These are phyloP conservation scores for Acanthamoeba sp. DNA, from an alignment of 208 protist genomes.

Conservation along the genomic window DNA sequence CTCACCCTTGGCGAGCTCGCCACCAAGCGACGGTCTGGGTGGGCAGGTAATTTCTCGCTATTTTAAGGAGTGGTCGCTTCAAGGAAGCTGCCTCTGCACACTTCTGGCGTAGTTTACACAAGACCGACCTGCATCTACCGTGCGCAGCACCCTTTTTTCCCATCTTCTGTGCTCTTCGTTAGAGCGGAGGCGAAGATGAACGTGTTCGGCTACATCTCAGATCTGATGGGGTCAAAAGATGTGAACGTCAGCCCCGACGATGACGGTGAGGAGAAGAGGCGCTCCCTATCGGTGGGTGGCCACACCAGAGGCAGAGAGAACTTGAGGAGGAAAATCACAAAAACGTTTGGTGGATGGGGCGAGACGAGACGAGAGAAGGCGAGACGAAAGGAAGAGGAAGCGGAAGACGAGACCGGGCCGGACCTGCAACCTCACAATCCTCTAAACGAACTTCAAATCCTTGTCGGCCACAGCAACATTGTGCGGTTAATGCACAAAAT, in stretches of 20 bases:
- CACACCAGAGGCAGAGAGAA: neutral
- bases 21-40: too few species aligned
- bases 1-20: too few species aligned
- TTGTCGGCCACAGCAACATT: conserved; percentile 70
- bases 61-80: too few species aligned
- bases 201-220: conserved; percentile 9
- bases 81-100: too few species aligned
- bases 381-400: neutral
- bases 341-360: neutral
- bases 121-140: too few species aligned
- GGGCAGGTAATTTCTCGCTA: too few species aligned
- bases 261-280: neutral
- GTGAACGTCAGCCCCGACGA: neutral
- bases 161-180: too few species aligned
- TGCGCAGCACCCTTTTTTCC: too few species aligned
- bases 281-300: neutral
- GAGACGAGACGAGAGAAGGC: neutral
- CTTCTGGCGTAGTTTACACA: too few species aligned
- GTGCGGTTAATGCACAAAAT: conserved; percentile 75
- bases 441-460: conserved; percentile 71
- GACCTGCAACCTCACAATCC: neutral
- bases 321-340: neutral
- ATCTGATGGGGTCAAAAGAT: conserved; percentile 18
- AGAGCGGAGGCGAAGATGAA: neutral
- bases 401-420: neutral